Base-by-base conservation (phyloP, 2,329 filamentous ascomycete genomes). In the Lachnellula occidentalis region DNA sequence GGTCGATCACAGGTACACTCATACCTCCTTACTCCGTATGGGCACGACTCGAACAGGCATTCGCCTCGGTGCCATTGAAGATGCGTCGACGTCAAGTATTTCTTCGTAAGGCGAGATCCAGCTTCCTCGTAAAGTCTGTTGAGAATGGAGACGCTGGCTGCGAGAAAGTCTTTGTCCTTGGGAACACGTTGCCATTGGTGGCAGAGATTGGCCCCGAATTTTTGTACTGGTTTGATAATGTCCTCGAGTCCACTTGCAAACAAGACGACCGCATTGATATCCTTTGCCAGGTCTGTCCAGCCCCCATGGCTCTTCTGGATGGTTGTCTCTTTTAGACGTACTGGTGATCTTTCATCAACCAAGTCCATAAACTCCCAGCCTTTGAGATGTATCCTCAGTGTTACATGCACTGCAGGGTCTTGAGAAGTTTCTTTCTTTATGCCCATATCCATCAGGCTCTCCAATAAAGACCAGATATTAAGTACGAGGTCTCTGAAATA, bases 281-380 rank as follows among this genome's bases (percentile, higher is more conserved):
- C 53, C 12, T 19, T 9, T 5, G 45, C 24, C 5, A 55, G 46
- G 11, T 48, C 34, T 11, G 34, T 34, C 56, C 56, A 58, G 12
- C 45, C 48, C 2, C 51, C 55, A 36, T 9, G 37, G 22, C 21
- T 51, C 22, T 51, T 54, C 17, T 47, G 11, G 5, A 53, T 43
- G 4, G 3, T 4, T 2, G 22, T n/a, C 17, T 55, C 53, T 24
- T 47, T 53, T 3, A 34, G 34, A 4, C 17, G 37, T 7, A 53
- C 9, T 17, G 53, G 47, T 14, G 50, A 49, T 15, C 6, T 45
- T 11, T 39, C 19, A 11, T 39, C 45, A 19, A 54, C 56, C 4
- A 58, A 2, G 22, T 52, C 49, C 50, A 55, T 58, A 22, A 58
- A 58, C 24, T 55, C 56, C 27, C 43, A 58, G 2, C 56, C 56